Evolutionary conservation across 345 rosid genomes (phyloP).

Genomic region (Sonneratia alba): DNA sequence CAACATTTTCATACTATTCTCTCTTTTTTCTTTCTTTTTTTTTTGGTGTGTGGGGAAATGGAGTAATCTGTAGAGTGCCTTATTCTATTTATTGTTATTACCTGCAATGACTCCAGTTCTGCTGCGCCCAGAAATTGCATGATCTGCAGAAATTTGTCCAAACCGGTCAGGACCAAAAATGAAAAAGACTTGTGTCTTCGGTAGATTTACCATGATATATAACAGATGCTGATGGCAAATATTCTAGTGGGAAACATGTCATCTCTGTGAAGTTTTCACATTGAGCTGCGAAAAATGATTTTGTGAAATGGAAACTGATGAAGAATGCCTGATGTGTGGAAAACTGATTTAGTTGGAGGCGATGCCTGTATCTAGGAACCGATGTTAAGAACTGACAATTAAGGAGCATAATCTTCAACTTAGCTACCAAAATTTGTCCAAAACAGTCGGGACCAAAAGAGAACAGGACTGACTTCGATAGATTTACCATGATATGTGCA

Average conservation of each 20-base stretch:
- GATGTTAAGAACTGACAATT: not conserved
- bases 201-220: not conserved
- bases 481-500: too few species aligned
- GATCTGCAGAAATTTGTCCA: conserved; percentile 24
- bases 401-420: too few species aligned
- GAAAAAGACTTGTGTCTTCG: not conserved
- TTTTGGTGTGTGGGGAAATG: not conserved
- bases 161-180: not conserved
- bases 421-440: conserved; percentile 18
- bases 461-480: too few species aligned
- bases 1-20: too few species aligned
- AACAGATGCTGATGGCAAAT: too few species aligned
- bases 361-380: not conserved
- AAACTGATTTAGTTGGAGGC: not conserved
- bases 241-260: too few species aligned
- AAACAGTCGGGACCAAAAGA: too few species aligned
- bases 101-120: conserved; percentile 48
- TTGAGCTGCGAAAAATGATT: not conserved
- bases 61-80: not conserved
- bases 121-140: conserved; percentile 21
- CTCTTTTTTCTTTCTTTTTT: not conserved
- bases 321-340: not conserved
- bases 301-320: not conserved
- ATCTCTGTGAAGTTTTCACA: not conserved
- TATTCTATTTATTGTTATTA: conserved; percentile 1